These are phyloP conservation scores for Penicillium sp. DNA, from an alignment of 2,329 filamentous ascomycete species.

Conservation along the genomic window DNA sequence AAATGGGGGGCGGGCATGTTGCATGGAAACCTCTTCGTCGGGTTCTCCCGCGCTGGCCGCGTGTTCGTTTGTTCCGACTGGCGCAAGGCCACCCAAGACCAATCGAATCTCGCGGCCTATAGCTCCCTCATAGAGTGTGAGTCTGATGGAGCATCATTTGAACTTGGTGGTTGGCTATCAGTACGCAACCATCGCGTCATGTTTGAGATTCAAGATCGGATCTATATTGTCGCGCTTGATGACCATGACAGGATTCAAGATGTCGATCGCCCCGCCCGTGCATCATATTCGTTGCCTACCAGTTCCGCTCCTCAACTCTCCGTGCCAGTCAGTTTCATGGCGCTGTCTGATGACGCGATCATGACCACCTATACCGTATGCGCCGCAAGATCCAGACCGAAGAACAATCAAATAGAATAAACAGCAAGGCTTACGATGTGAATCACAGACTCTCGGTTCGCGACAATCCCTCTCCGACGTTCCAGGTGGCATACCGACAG, in stretches of 20 bases:
- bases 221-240: constrained; percentile 45
- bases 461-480: constrained; percentile 21
- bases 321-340: constrained; percentile 50
- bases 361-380: constrained; percentile 46
- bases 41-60: constrained; percentile 44
- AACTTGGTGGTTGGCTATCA: constrained; percentile 49
- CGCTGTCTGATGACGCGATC: constrained; percentile 47
- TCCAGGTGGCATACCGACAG: constrained; percentile 14
- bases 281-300: constrained; percentile 36
- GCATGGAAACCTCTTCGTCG: constrained; percentile 42
- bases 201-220: constrained; percentile 45
- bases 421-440: constrained; percentile 12
- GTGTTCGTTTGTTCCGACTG: constrained; percentile 48
- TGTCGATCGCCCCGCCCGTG: constrained; percentile 17
- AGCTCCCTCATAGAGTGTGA: constrained; percentile 45
- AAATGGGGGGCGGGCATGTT: constrained; percentile 51
- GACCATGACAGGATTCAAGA: constrained; percentile 32
- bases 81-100: constrained; percentile 37
- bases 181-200: constrained; percentile 43
- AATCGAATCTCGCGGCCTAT: constrained; percentile 24
- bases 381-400: constrained; percentile 3
- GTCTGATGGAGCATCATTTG: constrained; percentile 41
- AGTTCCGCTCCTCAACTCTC: constrained; percentile 40
- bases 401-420: too few relatives aligned
- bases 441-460: constrained; percentile 31